phyloP scores from a whole-genome alignment of 2,329 filamentous ascomycete genomes.

The Beauveria australis region DNA sequence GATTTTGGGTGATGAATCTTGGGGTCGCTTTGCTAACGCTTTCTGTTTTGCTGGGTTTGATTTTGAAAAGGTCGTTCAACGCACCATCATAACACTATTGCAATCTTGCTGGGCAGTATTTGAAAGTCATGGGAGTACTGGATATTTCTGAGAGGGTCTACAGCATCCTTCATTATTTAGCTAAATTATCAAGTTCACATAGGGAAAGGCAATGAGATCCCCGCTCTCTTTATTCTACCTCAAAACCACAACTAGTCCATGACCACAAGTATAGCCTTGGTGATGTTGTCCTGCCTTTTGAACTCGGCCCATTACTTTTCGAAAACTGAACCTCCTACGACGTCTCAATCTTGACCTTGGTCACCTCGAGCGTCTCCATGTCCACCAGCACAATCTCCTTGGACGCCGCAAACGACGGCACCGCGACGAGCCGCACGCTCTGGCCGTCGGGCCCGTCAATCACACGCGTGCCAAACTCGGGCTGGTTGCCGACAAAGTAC shows the following conservation, averaged over 20 bases:
- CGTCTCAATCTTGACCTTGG: conserved; percentile 53
- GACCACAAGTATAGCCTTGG: neutral
- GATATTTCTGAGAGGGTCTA: too few species aligned
- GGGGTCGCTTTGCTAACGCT: too few species aligned
- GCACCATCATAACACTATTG: too few species aligned
- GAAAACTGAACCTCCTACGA: neutral
- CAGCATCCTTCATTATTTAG: too few species aligned
- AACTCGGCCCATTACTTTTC: too few species aligned
- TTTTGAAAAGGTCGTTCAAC: too few species aligned
- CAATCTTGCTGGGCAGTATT: too few species aligned
- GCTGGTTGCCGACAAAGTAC: conserved; percentile 83
- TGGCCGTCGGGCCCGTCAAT: conserved; percentile 62
- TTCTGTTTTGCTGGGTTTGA: too few species aligned
- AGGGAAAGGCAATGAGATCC: neutral
- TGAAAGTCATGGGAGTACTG: too few species aligned
- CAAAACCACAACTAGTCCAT: neutral
- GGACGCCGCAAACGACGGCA: conserved; percentile 74
- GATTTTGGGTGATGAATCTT: too few species aligned
- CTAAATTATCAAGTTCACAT: too few species aligned
- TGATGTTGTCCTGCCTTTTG: neutral
- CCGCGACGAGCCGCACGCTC: conserved; percentile 65
- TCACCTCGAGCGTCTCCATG: conserved; percentile 72
- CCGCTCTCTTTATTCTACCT: too few species aligned
- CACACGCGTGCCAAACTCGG: conserved; percentile 63
- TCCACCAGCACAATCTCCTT: conserved; percentile 79